Evolutionary conservation across 169 alveolate genomes (phyloP).

Genomic region (Cryptosporidium ryanae): DNA sequence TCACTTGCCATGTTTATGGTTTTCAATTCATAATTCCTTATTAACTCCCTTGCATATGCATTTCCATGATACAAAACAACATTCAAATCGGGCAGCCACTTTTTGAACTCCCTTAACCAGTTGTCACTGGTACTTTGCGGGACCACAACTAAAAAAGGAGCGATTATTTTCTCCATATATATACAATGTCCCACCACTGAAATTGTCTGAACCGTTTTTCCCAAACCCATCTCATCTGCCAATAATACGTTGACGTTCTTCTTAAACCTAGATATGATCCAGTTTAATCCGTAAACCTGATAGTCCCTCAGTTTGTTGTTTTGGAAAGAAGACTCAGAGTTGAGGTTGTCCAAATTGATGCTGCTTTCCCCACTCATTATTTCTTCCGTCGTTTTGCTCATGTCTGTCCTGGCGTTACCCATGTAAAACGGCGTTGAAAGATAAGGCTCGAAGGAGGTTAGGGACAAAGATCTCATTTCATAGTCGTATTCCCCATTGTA

Average conservation of each 20-base stretch:
- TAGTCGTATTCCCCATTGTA: conserved; percentile 81
- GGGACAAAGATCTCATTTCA: conserved; percentile 82
- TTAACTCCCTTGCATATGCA: conserved; percentile 89
- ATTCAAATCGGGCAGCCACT: conserved; percentile 93
- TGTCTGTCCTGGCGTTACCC: conserved; percentile 40
- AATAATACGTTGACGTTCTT: conserved; percentile 91
- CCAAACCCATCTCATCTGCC: conserved; percentile 97
- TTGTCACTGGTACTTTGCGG: conserved; percentile 96
- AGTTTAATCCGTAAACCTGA: conserved; percentile 94
- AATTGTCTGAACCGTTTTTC: conserved; percentile 94
- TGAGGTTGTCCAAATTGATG: no score
- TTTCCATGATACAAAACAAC: conserved; percentile 93
- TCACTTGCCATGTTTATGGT: conserved; percentile 5
- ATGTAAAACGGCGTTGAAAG: conserved; percentile 87
- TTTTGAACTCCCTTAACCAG: conserved; percentile 94
- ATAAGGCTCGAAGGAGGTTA: conserved; percentile 90
- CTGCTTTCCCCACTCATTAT: conserved; percentile 15
- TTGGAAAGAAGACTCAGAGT: conserved; percentile 51
- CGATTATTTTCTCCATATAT: conserved; percentile 86
- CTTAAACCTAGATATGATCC: conserved; percentile 95
- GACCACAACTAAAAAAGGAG: conserved; percentile 93
- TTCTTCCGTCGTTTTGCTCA: conserved; percentile 3
- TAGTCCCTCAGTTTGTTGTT: conserved; percentile 90
- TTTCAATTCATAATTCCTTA: conserved; percentile 84
- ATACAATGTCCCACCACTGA: conserved; percentile 91